Evolutionary conservation across 805 yeast genomes (phyloP).

Genomic region (Cyberlindnera maclurae): DNA sequence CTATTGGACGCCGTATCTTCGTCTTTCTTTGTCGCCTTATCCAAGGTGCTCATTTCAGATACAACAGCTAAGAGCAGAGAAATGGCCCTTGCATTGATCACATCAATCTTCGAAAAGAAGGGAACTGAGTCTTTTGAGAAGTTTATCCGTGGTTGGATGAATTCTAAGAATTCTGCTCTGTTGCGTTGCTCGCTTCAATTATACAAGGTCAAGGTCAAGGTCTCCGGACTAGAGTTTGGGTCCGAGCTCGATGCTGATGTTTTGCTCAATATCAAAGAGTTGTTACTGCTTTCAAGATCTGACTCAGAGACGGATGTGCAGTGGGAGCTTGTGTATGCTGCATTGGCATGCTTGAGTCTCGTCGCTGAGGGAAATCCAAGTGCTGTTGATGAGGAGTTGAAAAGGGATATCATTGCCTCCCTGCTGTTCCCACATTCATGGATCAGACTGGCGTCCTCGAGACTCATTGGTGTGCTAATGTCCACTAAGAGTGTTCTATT

Average conservation of each 20-base stretch:
- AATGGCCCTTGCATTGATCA: constrained; percentile 62
- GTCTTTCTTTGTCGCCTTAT: constrained; percentile 77
- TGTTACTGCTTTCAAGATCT: constrained; percentile 28
- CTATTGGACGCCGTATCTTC: constrained; percentile 54
- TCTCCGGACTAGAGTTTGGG: constrained; percentile 30
- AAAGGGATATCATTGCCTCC: constrained; percentile 37
- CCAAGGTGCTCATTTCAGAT: constrained; percentile 73
- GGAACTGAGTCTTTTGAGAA: constrained; percentile 31
- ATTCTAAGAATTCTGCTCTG: constrained; percentile 40
- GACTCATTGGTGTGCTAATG: constrained; percentile 50
- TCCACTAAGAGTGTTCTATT: constrained; percentile 30
- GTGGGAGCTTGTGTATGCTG: constrained; percentile 77
- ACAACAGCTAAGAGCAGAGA: constrained; percentile 75
- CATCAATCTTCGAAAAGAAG: constrained; percentile 45
- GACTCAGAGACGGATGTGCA: constrained; percentile 37
- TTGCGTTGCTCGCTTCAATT: constrained; percentile 69
- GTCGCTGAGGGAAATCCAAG: constrained; percentile 29
- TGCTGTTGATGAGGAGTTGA: constrained; percentile 28
- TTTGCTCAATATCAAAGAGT: constrained; percentile 26
- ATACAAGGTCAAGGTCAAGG: constrained; percentile 52
- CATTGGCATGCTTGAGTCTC: constrained; percentile 44
- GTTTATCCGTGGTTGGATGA: constrained; percentile 53
- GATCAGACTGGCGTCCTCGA: constrained; percentile 66
- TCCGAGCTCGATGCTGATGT: constrained; percentile 38
- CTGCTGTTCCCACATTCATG: constrained; percentile 86